Conservation (phyloP, 2,329 filamentous ascomycete species). For the Calonectria pseudoturangicola region DNA sequence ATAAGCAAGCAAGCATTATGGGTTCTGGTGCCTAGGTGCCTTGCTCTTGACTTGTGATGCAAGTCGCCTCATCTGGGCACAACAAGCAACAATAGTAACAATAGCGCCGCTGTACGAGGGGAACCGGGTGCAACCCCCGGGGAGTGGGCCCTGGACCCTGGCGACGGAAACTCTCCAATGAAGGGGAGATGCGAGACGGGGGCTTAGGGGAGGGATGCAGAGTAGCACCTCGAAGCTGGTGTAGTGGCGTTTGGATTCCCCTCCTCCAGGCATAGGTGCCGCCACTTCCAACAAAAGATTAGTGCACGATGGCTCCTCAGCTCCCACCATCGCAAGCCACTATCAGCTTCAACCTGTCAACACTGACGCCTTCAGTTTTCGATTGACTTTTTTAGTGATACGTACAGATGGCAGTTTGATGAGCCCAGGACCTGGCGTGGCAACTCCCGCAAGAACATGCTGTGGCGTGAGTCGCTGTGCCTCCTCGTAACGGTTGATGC, state of each 20-base stretch:
- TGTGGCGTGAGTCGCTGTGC: constrained; percentile 41
- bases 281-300: constrained; percentile 38
- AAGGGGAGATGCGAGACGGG: constrained; percentile 23
- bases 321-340: constrained; percentile 38
- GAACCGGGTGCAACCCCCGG: constrained; percentile 18
- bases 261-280: constrained; percentile 37
- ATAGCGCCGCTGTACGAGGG: constrained; percentile 31
- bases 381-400: constrained; percentile 19
- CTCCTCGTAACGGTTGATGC: constrained; percentile 39
- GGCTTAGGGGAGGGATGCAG: neutral
- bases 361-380: constrained; percentile 34
- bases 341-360: constrained; percentile 38
- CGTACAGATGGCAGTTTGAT: constrained; percentile 29
- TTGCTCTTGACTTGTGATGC: constrained; percentile 24
- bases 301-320: constrained; percentile 29
- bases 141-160: constrained; percentile 37
- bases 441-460: constrained; percentile 31
- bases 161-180: constrained; percentile 30
- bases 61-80: constrained; percentile 33
- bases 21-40: constrained; percentile 5
- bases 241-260: constrained; percentile 53
- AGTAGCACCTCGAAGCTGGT: constrained; percentile 41
- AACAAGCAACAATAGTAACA: constrained; percentile 26
- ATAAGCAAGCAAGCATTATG: constrained; percentile 12
- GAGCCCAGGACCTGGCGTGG: constrained; percentile 41